phyloP scores from a whole-genome alignment of 176 grass and related monocot species.

The Ananas comosus region DNA sequence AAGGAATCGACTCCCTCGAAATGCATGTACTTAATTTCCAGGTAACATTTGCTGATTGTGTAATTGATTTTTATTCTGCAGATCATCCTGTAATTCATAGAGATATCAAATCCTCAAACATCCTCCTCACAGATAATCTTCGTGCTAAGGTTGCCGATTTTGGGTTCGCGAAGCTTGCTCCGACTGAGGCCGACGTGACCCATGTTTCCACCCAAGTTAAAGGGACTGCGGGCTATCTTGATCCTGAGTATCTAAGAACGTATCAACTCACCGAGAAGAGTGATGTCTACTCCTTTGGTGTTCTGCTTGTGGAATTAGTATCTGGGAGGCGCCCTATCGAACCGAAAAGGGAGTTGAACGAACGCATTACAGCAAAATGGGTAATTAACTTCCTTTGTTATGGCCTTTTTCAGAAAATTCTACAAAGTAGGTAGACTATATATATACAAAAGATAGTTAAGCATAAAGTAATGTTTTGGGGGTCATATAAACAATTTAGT shows the following conservation, averaged over 20 bases:
- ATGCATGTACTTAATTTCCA: no score
- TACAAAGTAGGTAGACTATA: not conserved
- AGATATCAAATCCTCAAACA: conserved; percentile 94
- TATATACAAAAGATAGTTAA: not conserved
- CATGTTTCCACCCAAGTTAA: conserved; percentile 72
- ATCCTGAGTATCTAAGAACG: conserved; percentile 63
- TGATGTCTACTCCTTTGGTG: conserved; percentile 69
- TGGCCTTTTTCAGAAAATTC: not conserved
- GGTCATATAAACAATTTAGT: not conserved
- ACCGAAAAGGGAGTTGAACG: conserved; percentile 32
- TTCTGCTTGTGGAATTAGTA: conserved; percentile 54
- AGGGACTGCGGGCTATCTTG: conserved; percentile 71
- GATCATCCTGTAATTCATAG: conserved; percentile 87
- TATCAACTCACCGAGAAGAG: conserved; percentile 67
- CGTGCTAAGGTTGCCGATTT: conserved; percentile 72
- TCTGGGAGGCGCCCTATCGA: conserved; percentile 56
- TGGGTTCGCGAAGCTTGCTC: conserved; percentile 57
- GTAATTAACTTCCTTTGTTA: conserved; percentile 25
- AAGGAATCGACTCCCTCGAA: no score
- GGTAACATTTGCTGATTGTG: not conserved
- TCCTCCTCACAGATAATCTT: conserved; percentile 49
- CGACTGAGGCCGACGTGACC: conserved; percentile 22
- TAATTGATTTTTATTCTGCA: conserved; percentile 19
- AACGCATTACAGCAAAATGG: conserved; percentile 69
- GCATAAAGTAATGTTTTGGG: not conserved